Percentiles rank a stretch among this genome's conserved stretches.
Conservation (phyloP, 202 grass and related monocot genomes). For the Hordeum pubiflorum region DNA sequence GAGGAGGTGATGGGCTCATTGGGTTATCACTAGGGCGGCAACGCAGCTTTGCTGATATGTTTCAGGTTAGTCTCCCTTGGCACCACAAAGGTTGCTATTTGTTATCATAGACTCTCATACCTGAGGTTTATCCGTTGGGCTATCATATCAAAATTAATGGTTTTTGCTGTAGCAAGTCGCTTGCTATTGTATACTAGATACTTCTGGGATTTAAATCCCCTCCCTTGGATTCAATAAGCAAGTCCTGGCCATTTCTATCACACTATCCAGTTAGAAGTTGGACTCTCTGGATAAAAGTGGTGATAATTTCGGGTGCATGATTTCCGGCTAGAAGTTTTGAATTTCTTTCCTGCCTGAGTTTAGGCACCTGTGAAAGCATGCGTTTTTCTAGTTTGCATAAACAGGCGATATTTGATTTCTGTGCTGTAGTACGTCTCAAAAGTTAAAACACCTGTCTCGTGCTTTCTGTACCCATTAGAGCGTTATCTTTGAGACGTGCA, state of each 20-base stretch:
- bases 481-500: not conserved
- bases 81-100: not conserved
- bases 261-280: not conserved
- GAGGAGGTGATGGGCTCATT: conserved; percentile 60
- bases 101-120: not conserved
- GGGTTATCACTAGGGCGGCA: conserved; percentile 61
- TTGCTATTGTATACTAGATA: not conserved
- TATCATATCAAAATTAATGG: not conserved
- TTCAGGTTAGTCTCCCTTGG: conserved; percentile 60
- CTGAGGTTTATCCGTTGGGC: not conserved
- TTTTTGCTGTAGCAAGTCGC: not conserved
- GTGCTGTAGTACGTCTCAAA: not conserved
- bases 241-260: not conserved
- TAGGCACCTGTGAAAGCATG: not conserved
- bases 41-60: conserved; percentile 72
- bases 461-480: not conserved
- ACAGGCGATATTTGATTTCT: not conserved
- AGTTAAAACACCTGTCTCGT: not conserved
- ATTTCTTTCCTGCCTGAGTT: not conserved
- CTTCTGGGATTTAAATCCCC: not conserved
- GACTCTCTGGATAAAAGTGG: not conserved
- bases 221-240: not conserved
- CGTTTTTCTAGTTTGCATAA: not conserved
- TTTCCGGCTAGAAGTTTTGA: not conserved
- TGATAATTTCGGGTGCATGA: not conserved